Evolutionary conservation across 331 rosid genomes (phyloP).

Genomic region (Malus hybrid): DNA sequence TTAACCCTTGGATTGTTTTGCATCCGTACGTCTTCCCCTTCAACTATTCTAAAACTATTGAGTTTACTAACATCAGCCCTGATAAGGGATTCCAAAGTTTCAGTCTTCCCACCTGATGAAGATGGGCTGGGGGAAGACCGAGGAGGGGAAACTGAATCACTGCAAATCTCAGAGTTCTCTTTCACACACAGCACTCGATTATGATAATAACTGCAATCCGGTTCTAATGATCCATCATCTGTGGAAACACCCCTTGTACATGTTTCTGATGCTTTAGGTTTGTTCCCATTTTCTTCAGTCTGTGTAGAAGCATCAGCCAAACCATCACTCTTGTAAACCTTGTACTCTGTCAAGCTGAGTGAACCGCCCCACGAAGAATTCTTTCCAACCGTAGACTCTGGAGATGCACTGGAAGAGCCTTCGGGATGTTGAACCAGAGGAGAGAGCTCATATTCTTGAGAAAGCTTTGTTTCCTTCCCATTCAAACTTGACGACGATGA

Average conservation of each 20-base stretch:
- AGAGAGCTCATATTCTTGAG: slow-evolving; percentile 68
- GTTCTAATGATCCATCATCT: slow-evolving; percentile 54
- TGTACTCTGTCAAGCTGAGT: slow-evolving; percentile 61
- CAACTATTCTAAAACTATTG: slow-evolving; percentile 68
- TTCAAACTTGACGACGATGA: slow-evolving; percentile 76
- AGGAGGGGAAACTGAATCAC: slow-evolving; percentile 54
- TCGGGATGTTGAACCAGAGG: slow-evolving; percentile 28
- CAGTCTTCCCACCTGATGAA: slow-evolving; percentile 73
- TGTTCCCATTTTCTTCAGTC: slow-evolving; percentile 55
- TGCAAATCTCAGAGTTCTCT: slow-evolving; percentile 41
- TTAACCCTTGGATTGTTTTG: slow-evolving; percentile 54
- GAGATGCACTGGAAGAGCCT: slow-evolving; percentile 54
- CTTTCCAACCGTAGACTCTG: slow-evolving; percentile 48
- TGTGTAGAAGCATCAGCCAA: slow-evolving; percentile 84
- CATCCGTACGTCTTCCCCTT: slow-evolving; percentile 58
- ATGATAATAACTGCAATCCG: slow-evolving; percentile 36
- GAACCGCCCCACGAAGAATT: slow-evolving; percentile 43
- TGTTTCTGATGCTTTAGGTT: slow-evolving; percentile 39
- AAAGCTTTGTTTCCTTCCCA: slow-evolving; percentile 56
- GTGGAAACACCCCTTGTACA: slow-evolving; percentile 86
- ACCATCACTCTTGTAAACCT: slow-evolving; percentile 66
- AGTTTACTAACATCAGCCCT: slow-evolving; percentile 83
- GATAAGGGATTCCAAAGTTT: slow-evolving; percentile 76
- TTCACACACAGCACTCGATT: slow-evolving; percentile 22
- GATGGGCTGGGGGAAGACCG: slow-evolving; percentile 55